Percentiles rank a stretch among this genome's conserved stretches.
These are phyloP conservation scores for Chimonanthus praecox DNA, from an alignment of 164 flowering plant genomes.

Conservation along the genomic window DNA sequence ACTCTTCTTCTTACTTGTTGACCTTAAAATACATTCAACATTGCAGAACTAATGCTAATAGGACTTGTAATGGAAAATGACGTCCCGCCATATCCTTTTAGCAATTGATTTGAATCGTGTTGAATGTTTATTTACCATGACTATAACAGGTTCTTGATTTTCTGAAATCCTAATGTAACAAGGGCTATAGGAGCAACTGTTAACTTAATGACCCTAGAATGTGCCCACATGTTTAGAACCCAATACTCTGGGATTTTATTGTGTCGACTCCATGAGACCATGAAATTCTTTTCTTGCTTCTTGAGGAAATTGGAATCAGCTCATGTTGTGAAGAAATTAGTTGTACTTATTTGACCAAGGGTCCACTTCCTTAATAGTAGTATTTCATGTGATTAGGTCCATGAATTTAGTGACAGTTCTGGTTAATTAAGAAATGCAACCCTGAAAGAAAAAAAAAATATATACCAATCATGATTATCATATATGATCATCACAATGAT, in stretches of 20 bases:
- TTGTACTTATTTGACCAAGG: too few relatives aligned
- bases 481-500: background rate
- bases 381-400: background rate
- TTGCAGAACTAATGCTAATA: background rate
- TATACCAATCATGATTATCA: background rate
- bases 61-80: background rate
- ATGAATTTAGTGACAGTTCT: background rate
- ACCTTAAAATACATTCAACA: background rate
- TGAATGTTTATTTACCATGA: background rate
- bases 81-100: background rate
- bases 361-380: background rate
- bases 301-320: too few relatives aligned
- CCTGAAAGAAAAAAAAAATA: too few relatives aligned
- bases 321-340: too few relatives aligned
- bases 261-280: background rate
- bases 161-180: background rate
- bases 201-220: background rate
- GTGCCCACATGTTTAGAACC: background rate
- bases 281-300: background rate
- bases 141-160: background rate
- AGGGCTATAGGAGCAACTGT: background rate
- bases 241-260: background rate
- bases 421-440: background rate
- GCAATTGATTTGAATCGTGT: background rate
- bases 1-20: background rate